Base-by-base conservation (phyloP, 179 eudicot species). In the Beta macrorhiza region DNA sequence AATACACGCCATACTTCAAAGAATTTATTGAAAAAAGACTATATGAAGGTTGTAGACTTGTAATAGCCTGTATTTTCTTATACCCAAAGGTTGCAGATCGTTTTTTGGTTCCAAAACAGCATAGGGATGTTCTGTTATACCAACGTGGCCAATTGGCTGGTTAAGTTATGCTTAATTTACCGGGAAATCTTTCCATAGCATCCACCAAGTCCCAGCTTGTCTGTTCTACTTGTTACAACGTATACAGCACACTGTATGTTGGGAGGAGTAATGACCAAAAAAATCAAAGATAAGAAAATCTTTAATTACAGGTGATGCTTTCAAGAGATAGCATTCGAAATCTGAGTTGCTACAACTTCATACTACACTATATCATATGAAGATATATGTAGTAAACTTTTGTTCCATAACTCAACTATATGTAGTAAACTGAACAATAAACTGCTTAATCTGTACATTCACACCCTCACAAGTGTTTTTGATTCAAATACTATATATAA, bases 391-490 rank as follows among this genome's bases (percentile, higher is more conserved):
- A 37, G 42, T 37, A 37, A 37, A 2, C 42, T 37, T 37, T 37
- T 37, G 42, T 37, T 78, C 49, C 49, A 55, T 75, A 79, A 67
- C 64, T 49, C 64, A 67, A 37, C 62, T 72, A 52, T 57, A 70
- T 64, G 70, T 32, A 78, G 61, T 55, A 61, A 76, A 75, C 29
- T 55, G 57, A 57, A 68, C 61, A 73, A 20, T 29, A 77, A 77
- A 47, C 73, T 67, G 77, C 87, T 81, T 81, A 85, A 78, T 78
- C 84, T 82, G 84, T 82, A 85, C 87, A 85, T 62, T 55, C 77
- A 79, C 80, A 82, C 69, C 82, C 75, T 77, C 79, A 81, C 32
- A 49, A 82, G 74, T 58, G 84, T 74, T 69, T 49, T 47, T 53
- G 53, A 82, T 63, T 82, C 74, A 57, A 67, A 82, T 57, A 72